phyloP scores from a whole-genome alignment of 257 asterid genomes.

The Nemophila menziesii region DNA sequence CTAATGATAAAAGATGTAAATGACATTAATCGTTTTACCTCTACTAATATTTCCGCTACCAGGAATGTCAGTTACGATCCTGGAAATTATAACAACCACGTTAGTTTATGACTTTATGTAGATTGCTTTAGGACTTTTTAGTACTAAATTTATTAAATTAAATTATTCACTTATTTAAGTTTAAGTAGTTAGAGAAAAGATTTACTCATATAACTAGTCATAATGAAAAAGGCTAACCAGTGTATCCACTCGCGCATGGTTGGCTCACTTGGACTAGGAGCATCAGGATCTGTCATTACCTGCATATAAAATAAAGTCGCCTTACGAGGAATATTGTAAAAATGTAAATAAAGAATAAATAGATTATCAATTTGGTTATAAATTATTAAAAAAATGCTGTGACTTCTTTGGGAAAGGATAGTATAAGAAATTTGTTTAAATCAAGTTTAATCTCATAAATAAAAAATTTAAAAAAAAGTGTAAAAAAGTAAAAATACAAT shows the following conservation, averaged over 20 bases:
- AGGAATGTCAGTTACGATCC: slow-evolving; percentile 75
- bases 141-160: neutral
- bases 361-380: neutral
- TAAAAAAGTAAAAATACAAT: no score
- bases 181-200: neutral
- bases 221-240: slow-evolving; percentile 24
- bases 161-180: neutral
- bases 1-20: no score
- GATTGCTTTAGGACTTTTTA: no score
- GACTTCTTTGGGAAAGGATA: neutral
- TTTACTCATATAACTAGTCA: neutral
- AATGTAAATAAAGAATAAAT: neutral
- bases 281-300: slow-evolving; percentile 81
- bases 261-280: slow-evolving; percentile 82
- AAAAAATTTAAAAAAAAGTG: no score
- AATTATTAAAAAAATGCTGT: neutral
- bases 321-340: neutral
- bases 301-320: slow-evolving; percentile 1
- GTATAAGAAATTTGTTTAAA: no score
- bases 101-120: no score
- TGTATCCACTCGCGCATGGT: slow-evolving; percentile 52
- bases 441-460: no score
- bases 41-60: slow-evolving; percentile 34
- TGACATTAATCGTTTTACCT: slow-evolving; percentile 33
- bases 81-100: slow-evolving; percentile 5